phyloP scores from a whole-genome alignment of 164 flowering plant genomes.

The Macadamia tetraphylla region DNA sequence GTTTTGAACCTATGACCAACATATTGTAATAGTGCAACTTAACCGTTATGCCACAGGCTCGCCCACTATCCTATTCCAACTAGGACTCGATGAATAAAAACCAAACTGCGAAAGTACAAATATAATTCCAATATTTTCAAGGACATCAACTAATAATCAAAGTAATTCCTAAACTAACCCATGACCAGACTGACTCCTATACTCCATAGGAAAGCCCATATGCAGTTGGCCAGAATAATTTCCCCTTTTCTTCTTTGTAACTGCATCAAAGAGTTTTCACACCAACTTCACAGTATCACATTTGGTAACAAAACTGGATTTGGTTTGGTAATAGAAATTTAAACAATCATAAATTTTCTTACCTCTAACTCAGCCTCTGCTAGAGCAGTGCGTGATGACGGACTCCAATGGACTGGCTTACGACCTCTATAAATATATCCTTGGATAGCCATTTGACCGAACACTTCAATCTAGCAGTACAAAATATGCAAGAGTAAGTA shows the following conservation, averaged over 20 bases:
- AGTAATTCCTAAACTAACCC: too few species aligned
- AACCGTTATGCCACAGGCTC: too few species aligned
- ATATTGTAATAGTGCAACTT: too few species aligned
- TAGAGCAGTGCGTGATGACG: slow-evolving; percentile 95
- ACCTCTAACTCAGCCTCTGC: slow-evolving; percentile 99
- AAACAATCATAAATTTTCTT: slow-evolving; percentile 4
- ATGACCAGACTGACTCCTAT: too few species aligned
- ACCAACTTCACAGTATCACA: background rate
- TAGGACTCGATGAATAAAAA: too few species aligned
- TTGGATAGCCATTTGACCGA: slow-evolving; percentile 78
- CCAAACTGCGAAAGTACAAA: too few species aligned
- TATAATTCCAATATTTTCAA: too few species aligned
- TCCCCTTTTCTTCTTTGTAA: background rate
- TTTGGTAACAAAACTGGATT: background rate
- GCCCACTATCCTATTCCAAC: too few species aligned
- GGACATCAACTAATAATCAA: too few species aligned
- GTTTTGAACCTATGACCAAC: too few species aligned
- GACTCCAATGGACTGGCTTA: slow-evolving; percentile 99
- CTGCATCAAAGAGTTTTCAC: background rate
- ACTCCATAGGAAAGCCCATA: too few species aligned
- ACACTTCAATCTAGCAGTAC: slow-evolving; percentile 74
- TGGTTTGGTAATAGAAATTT: too few species aligned
- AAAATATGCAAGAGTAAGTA: slow-evolving; percentile 6
- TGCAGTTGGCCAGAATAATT: background rate
- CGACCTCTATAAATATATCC: slow-evolving; percentile 91